Evolutionary conservation across 129 eudicot genomes (phyloP), one percentile per base, ranked within the genome.

Genomic region (Centrapalus pauciflorus): DNA sequence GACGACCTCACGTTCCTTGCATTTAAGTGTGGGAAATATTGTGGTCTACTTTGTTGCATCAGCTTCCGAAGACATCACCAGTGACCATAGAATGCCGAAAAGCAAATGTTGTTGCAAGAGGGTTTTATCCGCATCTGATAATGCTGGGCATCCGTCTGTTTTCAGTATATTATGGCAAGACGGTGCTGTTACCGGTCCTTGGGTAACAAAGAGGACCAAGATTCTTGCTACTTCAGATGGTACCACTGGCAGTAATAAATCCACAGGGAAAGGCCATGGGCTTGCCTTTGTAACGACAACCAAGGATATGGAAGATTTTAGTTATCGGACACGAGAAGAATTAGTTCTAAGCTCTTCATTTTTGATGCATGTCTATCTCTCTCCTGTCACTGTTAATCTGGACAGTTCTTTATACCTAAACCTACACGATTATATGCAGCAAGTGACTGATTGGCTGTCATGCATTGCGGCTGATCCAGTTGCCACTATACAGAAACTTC

Each of bases 111-210:
- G 28, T 50, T 84, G 72, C 19, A 81, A 76, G 63, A 79, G 72
- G 55, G 73, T 89, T 77, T 59, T 84, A 21, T 71, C 93, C 6
- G 55, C 62, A 63, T 67, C 68, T 70, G 73, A 80, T 64, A 76
- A 67, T 55, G 61, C 63, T 2, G 72, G 76, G 20, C 46, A 24
- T 69, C 76, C 69, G 8, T 80, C 93, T 27, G 75, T 86, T 49
- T 21, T 94, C 52, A 84, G 87, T 75, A 68, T 94, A 82, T 28
- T 78, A 35, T 94, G 95, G 94, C 95, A 82, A 76, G 90, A 80
- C 35, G 72, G 73, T 79, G 66, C 79, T 62, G 79, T 67, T 51
- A 89, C 89, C 23, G 99, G 88, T 60, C 79, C 97, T 58, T 79
- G 88, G 85, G 76, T 94, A 58, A 75, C 81, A 29, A 61, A 86